phyloP scores from a whole-genome alignment of 1,284 basidiomycete genomes.

The Moniliophthora roreri region DNA sequence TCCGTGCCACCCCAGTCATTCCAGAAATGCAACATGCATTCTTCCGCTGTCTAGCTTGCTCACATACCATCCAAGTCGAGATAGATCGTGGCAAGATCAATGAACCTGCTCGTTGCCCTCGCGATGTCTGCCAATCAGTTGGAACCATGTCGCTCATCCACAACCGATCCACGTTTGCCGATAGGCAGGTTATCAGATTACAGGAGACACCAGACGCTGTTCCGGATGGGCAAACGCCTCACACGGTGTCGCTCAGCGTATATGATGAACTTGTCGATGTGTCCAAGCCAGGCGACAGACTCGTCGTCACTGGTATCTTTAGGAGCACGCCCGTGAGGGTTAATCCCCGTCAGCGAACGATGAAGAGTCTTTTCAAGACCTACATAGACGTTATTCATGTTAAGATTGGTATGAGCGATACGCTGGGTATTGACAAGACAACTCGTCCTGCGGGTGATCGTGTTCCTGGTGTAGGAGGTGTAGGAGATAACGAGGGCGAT shows the following conservation, averaged over 20 bases:
- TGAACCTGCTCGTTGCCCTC: slow-evolving; percentile 89
- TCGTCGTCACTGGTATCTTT: slow-evolving; percentile 93
- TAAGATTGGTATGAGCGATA: slow-evolving; percentile 70
- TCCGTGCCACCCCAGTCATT: slow-evolving; percentile 95
- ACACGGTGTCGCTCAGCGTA: slow-evolving; percentile 93
- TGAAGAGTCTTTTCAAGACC: slow-evolving; percentile 97
- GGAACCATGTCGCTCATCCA: slow-evolving; percentile 95
- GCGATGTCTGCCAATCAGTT: slow-evolving; percentile 85
- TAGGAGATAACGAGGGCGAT: slow-evolving; percentile 70
- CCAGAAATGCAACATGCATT: slow-evolving; percentile 99
- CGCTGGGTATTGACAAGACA: slow-evolving; percentile 79
- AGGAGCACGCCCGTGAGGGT: slow-evolving; percentile 91
- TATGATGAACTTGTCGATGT: slow-evolving; percentile 98
- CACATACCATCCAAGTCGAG: slow-evolving; percentile 92
- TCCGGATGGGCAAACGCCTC: slow-evolving; percentile 97
- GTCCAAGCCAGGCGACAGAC: slow-evolving; percentile 91
- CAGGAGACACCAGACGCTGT: slow-evolving; percentile 98
- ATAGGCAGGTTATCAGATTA: slow-evolving; percentile 92
- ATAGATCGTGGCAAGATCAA: slow-evolving; percentile 96
- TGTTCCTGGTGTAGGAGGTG: slow-evolving; percentile 80
- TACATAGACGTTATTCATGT: slow-evolving; percentile 96
- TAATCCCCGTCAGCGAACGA: slow-evolving; percentile 87
- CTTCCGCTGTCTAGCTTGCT: slow-evolving; percentile 96
- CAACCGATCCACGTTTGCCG: slow-evolving; percentile 95
- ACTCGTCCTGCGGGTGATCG: slow-evolving; percentile 76